phyloP scores from a whole-genome alignment of 2,329 filamentous ascomycete genomes.

The Trichoderma arundinaceum region DNA sequence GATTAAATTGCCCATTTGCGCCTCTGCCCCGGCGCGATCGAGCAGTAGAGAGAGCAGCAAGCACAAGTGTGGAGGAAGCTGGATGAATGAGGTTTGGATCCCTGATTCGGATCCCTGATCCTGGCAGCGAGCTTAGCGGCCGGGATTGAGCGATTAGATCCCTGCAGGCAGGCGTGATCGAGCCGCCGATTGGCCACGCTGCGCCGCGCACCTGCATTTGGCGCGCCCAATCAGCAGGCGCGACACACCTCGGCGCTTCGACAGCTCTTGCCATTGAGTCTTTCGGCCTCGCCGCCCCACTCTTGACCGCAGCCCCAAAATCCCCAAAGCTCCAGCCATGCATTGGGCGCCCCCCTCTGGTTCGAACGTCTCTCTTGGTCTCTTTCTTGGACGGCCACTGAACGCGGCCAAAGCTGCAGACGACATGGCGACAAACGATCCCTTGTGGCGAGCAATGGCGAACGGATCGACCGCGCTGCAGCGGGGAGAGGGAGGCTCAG shows the following conservation, averaged over 20 bases:
- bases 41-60: neutral
- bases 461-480: neutral
- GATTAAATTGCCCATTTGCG: slow-evolving; percentile 3
- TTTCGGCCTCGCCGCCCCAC: slow-evolving; percentile 37
- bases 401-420: neutral
- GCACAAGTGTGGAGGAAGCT: neutral
- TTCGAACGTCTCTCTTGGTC: neutral
- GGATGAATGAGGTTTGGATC: slow-evolving; percentile 17
- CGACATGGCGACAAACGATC: neutral
- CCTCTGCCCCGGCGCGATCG: neutral
- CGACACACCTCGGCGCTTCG: slow-evolving; percentile 45
- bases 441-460: neutral
- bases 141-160: slow-evolving; percentile 45
- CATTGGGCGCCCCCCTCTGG: slow-evolving; percentile 31
- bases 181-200: slow-evolving; percentile 43
- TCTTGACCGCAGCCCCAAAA: slow-evolving; percentile 39
- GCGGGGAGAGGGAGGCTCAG: too few relatives aligned
- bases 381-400: too few relatives aligned
- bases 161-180: slow-evolving; percentile 45
- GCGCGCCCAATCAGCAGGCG: slow-evolving; percentile 46
- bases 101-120: slow-evolving; percentile 24
- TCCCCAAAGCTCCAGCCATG: slow-evolving; percentile 42
- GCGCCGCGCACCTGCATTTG: slow-evolving; percentile 38
- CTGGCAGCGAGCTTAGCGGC: slow-evolving; percentile 29
- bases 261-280: slow-evolving; percentile 44